Evolutionary conservation across 2,329 filamentous ascomycete species (phyloP).

Genomic region (Thelonectria discophora): DNA sequence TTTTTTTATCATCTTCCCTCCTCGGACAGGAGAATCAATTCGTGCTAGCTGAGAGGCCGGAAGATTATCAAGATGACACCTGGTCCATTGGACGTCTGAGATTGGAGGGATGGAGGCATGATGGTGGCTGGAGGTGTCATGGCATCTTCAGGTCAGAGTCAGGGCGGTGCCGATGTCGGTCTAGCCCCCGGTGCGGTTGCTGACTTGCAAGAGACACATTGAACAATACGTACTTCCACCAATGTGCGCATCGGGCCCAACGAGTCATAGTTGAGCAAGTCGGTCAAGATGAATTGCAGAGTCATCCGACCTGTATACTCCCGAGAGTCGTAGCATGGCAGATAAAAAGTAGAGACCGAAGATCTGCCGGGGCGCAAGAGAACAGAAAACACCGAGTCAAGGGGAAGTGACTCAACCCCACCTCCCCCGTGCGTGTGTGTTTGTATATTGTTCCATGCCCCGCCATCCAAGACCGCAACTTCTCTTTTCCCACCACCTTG

Average conservation of each 20-base stretch:
- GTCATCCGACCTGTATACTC: too few relatives aligned
- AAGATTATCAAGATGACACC: background rate
- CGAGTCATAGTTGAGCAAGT: slow-evolving; percentile 6
- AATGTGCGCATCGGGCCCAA: background rate
- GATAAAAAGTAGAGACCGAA: slow-evolving; percentile 28
- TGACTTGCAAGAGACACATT: background rate
- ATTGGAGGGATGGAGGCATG: slow-evolving; percentile 3
- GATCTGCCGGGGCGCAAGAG: slow-evolving; percentile 35
- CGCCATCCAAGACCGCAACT: slow-evolving; percentile 43
- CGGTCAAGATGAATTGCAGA: background rate
- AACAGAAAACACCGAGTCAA: background rate
- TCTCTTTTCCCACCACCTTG: slow-evolving; percentile 34
- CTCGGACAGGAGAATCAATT: background rate
- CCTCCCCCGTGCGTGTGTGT: slow-evolving; percentile 27
- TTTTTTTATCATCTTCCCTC: background rate
- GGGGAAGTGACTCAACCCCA: slow-evolving; percentile 49
- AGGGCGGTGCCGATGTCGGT: background rate
- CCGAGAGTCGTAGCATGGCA: background rate
- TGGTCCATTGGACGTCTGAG: background rate
- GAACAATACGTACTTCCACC: background rate
- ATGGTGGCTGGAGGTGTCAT: background rate
- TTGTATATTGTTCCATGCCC: slow-evolving; percentile 45
- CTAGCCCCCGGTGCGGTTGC: background rate
- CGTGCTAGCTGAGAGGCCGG: background rate
- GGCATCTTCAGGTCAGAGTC: background rate